Evolutionary conservation across 1,284 basidiomycete genomes (phyloP).

Genomic region (Naganishia sp.): DNA sequence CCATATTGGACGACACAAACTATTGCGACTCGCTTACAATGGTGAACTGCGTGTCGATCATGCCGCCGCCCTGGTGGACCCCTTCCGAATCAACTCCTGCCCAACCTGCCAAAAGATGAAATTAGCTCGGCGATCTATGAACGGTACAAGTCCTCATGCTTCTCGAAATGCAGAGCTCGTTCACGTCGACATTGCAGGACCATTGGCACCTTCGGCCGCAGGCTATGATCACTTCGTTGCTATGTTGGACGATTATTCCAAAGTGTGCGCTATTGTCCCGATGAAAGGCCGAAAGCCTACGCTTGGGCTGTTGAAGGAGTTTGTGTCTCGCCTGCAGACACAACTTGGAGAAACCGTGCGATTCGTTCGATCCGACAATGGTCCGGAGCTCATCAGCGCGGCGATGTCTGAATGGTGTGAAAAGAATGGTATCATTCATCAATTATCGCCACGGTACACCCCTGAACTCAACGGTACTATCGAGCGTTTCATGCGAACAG

Average conservation of each 20-base stretch:
- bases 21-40: not conserved
- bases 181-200: conserved; percentile 53
- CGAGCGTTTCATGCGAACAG: conserved; percentile 39
- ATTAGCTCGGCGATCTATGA: not conserved
- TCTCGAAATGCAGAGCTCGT: conserved; percentile 40
- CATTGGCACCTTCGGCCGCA: conserved; percentile 39
- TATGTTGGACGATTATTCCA: conserved; percentile 50
- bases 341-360: conserved; percentile 44
- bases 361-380: conserved; percentile 48
- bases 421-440: conserved; percentile 38
- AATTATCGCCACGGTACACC: conserved; percentile 38
- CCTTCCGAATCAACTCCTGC: not conserved
- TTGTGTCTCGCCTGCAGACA: conserved; percentile 43
- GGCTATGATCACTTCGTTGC: conserved; percentile 51
- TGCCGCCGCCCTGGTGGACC: not conserved
- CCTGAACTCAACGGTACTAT: conserved; percentile 43
- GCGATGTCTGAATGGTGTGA: conserved; percentile 42
- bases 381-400: conserved; percentile 43
- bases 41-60: not conserved
- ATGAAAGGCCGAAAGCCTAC: conserved; percentile 46
- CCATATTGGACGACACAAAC: not conserved
- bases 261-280: conserved; percentile 42
- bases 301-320: conserved; percentile 45
- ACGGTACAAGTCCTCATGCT: not conserved
- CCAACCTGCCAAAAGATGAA: not conserved